Evolutionary conservation across 2,329 filamentous ascomycete genomes (phyloP), one percentile per base, ranked within the genome.

Genomic region (Phaeosphaeriaceae sp.): DNA sequence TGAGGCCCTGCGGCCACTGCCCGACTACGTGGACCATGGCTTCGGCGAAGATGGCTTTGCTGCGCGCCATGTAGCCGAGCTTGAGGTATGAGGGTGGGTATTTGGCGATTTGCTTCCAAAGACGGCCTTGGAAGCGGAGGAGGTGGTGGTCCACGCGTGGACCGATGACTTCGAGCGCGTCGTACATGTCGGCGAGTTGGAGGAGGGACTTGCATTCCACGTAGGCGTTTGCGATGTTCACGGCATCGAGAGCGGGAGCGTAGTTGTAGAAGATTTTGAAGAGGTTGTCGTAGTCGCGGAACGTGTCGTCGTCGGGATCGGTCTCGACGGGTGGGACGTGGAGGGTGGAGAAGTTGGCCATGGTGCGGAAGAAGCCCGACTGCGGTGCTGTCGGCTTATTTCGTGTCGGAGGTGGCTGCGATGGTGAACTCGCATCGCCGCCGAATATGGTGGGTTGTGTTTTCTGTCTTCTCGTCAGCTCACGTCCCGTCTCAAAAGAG

Each of bases 221-320:
- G 73, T 97, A 97, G 22, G 93, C 93, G 60, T 93, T 90, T 53
- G 93, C 92, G 63, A 98, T 96, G 76, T 95, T 96, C 76, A 95
- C 85, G 24, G 87, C 86, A 78, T 97, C 93, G 31, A 98, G 85
- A 0, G 88, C 74, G 0, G 94, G 94, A 0, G 92, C 82, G 75
- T 96, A 91, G 77, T 97, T 97, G 83, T 98, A 98, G 82, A 97
- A 97, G 61, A 95, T 90, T 69, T 93, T 91, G 76, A 98, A 96
- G 21, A 98, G 85, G 76, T 97, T 97, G 76, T 97, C 93, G 78
- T 98, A 97, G 80, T 97, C 92, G 67, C 92, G 91, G 48, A 97
- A 84, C 21, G 93, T 85, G 63, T 96, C 91, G 69, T 91, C 84
- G 45, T 82, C 79, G 19, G 82, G 82, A 53, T 92, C 87, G 57